Conservation (phyloP, 2,329 filamentous ascomycete genomes). For the Curvularia sp. region DNA sequence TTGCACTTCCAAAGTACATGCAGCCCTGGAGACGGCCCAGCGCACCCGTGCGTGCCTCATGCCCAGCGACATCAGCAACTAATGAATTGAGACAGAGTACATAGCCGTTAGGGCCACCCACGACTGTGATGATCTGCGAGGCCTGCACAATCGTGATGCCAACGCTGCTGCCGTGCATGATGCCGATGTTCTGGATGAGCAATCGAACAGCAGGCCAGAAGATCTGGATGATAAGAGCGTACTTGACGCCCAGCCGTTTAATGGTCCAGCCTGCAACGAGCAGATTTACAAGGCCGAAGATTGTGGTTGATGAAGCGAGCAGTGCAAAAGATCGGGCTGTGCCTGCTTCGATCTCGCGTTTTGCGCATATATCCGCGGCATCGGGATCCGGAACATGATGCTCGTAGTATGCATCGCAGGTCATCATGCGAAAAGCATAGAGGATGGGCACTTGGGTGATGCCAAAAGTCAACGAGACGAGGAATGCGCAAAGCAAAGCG, state of each 20-base stretch:
- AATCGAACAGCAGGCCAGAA: conserved; percentile 70
- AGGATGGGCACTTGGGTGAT: conserved; percentile 62
- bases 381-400: conserved; percentile 58
- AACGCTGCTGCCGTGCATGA: conserved; percentile 64
- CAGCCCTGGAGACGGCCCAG: conserved; percentile 71
- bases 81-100: conserved; percentile 73
- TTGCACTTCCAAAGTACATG: conserved; percentile 70
- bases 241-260: conserved; percentile 69
- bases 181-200: conserved; percentile 69
- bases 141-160: conserved; percentile 74
- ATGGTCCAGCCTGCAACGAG: conserved; percentile 72
- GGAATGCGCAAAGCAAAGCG: conserved; percentile 65
- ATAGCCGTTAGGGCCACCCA: conserved; percentile 74
- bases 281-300: conserved; percentile 72
- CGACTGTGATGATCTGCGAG: conserved; percentile 71
- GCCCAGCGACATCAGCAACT: conserved; percentile 69
- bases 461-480: conserved; percentile 63
- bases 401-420: conserved; percentile 73
- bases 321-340: conserved; percentile 71
- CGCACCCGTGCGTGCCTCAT: conserved; percentile 66
- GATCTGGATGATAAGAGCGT: conserved; percentile 68
- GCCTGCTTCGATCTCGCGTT: conserved; percentile 68
- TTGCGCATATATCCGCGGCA: conserved; percentile 63
- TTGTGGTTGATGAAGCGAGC: conserved; percentile 70
- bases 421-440: conserved; percentile 75